These are phyloP conservation scores for Elaeis oleifera DNA, from an alignment of 202 grass and related monocot genomes.

Conservation along the genomic window DNA sequence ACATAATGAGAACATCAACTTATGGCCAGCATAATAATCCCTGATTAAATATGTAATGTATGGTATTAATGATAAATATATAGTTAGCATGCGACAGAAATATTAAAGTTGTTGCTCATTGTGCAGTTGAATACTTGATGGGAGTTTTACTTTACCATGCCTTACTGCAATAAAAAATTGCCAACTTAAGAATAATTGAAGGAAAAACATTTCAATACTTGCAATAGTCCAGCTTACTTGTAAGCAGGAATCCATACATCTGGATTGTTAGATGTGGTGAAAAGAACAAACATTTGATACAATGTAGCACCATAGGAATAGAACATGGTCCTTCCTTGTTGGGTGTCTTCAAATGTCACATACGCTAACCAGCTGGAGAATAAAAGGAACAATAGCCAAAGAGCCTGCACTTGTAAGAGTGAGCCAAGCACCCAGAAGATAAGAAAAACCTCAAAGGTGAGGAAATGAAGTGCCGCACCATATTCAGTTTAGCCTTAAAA, in stretches of 20 bases:
- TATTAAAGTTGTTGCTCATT: too few relatives aligned
- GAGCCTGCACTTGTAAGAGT: conserved; percentile 42
- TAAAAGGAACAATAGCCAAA: conserved; percentile 77
- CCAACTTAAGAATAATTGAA: conserved; percentile 3
- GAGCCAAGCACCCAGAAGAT: neutral
- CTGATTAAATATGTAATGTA: too few relatives aligned
- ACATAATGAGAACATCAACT: too few relatives aligned
- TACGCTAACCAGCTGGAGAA: conserved; percentile 97
- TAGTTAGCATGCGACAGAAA: too few relatives aligned
- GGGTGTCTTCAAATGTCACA: conserved; percentile 90
- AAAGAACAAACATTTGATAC: conserved; percentile 98
- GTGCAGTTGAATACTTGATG: too few relatives aligned
- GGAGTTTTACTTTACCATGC: too few relatives aligned
- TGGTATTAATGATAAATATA: too few relatives aligned
- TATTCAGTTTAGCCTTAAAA: neutral
- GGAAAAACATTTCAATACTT: conserved; percentile 27
- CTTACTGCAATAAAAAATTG: too few relatives aligned
- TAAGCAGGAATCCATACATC: conserved; percentile 99
- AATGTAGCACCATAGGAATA: conserved; percentile 65
- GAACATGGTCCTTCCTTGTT: conserved; percentile 70
- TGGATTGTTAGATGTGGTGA: conserved; percentile 98
- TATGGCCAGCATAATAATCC: too few relatives aligned
- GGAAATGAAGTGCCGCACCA: neutral
- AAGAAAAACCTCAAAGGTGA: neutral
- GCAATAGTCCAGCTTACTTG: conserved; percentile 47